Evolutionary conservation across 2,329 filamentous ascomycete species (phyloP).

Genomic region (Sphaerulina vaccinii): DNA sequence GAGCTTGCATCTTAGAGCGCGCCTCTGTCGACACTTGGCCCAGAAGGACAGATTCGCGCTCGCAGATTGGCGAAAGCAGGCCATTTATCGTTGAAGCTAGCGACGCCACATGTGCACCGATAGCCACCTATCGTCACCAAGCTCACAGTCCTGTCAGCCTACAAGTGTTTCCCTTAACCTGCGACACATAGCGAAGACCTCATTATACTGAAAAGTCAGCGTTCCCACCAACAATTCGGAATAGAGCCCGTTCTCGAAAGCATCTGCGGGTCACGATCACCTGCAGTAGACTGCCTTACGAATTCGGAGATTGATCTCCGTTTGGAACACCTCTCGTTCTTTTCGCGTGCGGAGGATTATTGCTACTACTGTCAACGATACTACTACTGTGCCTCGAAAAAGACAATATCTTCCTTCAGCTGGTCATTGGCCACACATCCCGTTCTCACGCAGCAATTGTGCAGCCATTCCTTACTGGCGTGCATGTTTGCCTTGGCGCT

Average conservation of each 20-base stretch:
- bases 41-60: slow-evolving; percentile 9
- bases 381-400: background rate
- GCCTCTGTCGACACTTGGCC: slow-evolving; percentile 16
- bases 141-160: background rate
- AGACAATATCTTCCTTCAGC: slow-evolving; percentile 9
- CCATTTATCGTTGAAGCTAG: slow-evolving; percentile 17
- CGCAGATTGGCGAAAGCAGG: slow-evolving; percentile 19
- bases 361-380: background rate
- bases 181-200: background rate
- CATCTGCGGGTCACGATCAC: background rate
- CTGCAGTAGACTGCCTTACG: slow-evolving; percentile 7
- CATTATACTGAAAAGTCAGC: background rate
- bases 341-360: background rate
- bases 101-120: slow-evolving; percentile 19
- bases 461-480: slow-evolving; percentile 21
- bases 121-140: slow-evolving; percentile 5
- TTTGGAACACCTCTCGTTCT: background rate
- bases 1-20: slow-evolving; percentile 3
- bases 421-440: slow-evolving; percentile 13
- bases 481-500: slow-evolving; percentile 18
- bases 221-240: slow-evolving; percentile 17
- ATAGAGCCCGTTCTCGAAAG: slow-evolving; percentile 2
- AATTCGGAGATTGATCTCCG: background rate
- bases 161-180: background rate
- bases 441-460: slow-evolving; percentile 14